Evolutionary conservation across 2,329 filamentous ascomycete genomes (phyloP).

Genomic region (Incumbomyces delicatus): DNA sequence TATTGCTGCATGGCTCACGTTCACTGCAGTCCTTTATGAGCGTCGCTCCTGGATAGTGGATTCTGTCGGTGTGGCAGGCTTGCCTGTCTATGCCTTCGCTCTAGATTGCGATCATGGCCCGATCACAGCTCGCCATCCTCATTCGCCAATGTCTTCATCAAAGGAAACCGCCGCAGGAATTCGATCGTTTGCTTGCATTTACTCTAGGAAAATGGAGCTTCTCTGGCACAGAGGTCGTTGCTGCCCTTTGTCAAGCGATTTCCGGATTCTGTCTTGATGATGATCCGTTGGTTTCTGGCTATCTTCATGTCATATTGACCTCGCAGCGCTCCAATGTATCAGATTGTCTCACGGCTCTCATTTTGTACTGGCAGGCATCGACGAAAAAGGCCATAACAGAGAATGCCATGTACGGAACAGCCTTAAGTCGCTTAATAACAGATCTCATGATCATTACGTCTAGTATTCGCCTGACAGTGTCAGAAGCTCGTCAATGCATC

Average conservation of each 20-base stretch:
- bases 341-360: constrained; percentile 5
- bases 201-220: constrained; percentile 3
- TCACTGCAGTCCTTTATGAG: no score
- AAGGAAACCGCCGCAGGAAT: constrained; percentile 13
- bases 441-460: constrained; percentile 4
- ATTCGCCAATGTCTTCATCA: constrained; percentile 17
- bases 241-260: constrained; percentile 13
- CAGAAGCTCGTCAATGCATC: constrained; percentile 1
- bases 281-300: constrained; percentile 19
- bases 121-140: constrained; percentile 19
- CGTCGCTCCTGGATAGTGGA: no score
- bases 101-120: constrained; percentile 24
- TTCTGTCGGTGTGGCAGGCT: no score
- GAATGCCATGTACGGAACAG: neutral
- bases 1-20: no score
- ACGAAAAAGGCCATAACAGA: neutral
- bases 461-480: neutral
- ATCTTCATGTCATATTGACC: constrained; percentile 15
- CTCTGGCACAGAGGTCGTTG: constrained; percentile 13
- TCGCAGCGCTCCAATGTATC: constrained; percentile 10
- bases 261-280: constrained; percentile 14
- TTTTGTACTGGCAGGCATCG: constrained; percentile 2
- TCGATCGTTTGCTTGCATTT: constrained; percentile 10
- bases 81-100: no score
- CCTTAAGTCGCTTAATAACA: constrained; percentile 3